Conservation (phyloP, 2,329 filamentous ascomycete genomes). For the Cryphonectria parasitica region DNA sequence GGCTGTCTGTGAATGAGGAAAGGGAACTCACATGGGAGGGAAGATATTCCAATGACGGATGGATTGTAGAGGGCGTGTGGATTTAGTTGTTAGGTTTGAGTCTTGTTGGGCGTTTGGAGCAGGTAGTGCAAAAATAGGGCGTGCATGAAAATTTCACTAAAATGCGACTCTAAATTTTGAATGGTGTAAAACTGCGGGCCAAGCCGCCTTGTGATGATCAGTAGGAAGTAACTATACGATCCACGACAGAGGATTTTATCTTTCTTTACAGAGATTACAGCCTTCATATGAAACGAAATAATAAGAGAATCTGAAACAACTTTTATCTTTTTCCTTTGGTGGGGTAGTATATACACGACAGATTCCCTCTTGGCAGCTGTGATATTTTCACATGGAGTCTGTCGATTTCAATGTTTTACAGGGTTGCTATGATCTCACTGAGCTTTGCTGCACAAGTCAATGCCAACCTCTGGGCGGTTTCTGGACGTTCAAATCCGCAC, state of each 20-base stretch:
- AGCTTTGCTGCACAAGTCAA: not conserved
- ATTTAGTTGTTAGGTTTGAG: not conserved
- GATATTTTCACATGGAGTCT: constrained; percentile 19
- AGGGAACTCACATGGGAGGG: not conserved
- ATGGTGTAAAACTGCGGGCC: constrained; percentile 24
- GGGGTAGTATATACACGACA: not conserved
- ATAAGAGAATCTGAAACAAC: not conserved
- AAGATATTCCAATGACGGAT: not conserved
- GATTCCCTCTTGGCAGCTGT: constrained; percentile 7
- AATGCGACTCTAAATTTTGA: constrained; percentile 27
- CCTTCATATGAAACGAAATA: not conserved
- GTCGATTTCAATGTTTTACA: constrained; percentile 4
- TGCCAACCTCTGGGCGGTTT: not conserved
- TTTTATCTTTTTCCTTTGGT: no score
- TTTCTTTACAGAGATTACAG: not conserved
- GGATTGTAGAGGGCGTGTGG: no score
- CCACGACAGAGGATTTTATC: not conserved
- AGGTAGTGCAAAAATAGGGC: not conserved
- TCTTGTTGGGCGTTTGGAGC: constrained; percentile 23
- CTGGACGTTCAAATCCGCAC: no score
- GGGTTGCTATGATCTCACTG: not conserved
- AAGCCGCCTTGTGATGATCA: constrained; percentile 13
- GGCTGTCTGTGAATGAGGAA: not conserved
- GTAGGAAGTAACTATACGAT: not conserved
- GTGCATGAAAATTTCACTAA: constrained; percentile 25